Conservation (phyloP, 495 filamentous ascomycete species). For the Rusavskia elegans region DNA sequence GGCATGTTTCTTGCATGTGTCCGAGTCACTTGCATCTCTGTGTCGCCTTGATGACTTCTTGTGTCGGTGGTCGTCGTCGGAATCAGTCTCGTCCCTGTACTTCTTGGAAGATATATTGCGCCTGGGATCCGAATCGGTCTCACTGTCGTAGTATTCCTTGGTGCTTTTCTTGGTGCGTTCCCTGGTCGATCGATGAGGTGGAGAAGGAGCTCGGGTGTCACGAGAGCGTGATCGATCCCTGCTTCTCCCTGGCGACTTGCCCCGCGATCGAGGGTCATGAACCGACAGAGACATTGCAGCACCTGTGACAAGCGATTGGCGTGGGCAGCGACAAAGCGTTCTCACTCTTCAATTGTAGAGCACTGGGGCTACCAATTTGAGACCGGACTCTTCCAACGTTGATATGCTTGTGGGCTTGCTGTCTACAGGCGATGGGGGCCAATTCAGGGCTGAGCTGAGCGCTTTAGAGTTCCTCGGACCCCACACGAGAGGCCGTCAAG, state of each 20-base stretch:
- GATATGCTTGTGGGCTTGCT: no score
- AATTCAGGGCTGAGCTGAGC: no score
- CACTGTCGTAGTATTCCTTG: conserved; percentile 13
- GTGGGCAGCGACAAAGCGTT: no score
- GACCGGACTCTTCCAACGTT: no score
- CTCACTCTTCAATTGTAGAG: no score
- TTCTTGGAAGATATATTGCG: conserved; percentile 2
- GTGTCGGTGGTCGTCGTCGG: conserved; percentile 12
- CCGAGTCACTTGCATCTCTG: conserved; percentile 5
- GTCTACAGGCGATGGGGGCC: no score
- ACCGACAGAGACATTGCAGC: conserved; percentile 29
- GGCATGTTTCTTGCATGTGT: conserved; percentile 3
- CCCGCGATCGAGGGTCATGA: conserved; percentile 40
- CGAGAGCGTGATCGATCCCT: conserved; percentile 34
- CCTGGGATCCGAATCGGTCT: conserved; percentile 6
- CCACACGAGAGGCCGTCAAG: no score
- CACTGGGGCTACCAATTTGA: no score
- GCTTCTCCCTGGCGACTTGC: conserved; percentile 36
- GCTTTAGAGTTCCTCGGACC: no score
- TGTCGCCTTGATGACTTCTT: conserved; percentile 11
- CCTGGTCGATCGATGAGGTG: conserved; percentile 11
- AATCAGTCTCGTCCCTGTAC: conserved; percentile 6
- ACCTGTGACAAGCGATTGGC: not conserved
- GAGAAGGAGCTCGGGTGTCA: conserved; percentile 25
- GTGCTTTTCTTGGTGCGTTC: conserved; percentile 9